A percentile compares a stretch with the other conserved stretches of the same genome.
Evolutionary conservation across 1,284 basidiomycete genomes (phyloP).

Genomic region (Violaceomyces palustris): DNA sequence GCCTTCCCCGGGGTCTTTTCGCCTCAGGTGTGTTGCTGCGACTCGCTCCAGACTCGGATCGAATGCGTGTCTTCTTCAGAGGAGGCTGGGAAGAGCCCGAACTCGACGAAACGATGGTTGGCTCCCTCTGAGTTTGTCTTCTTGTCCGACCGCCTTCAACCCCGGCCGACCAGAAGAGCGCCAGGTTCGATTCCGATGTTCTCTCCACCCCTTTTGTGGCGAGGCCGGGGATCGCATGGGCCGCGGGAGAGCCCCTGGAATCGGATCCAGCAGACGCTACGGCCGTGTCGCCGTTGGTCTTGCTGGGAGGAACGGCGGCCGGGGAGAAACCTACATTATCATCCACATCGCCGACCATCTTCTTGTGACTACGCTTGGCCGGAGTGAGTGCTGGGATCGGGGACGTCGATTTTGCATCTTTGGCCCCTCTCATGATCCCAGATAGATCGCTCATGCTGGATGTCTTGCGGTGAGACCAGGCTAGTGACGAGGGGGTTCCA

Average conservation of each 20-base stretch:
- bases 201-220: constrained; percentile 48
- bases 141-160: constrained; percentile 41
- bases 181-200: constrained; percentile 50
- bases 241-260: too few species aligned
- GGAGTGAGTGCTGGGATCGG: too few species aligned
- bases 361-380: constrained; percentile 5
- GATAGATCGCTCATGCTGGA: constrained; percentile 23
- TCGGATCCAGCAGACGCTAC: too few species aligned
- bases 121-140: constrained; percentile 35
- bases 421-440: too few species aligned
- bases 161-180: constrained; percentile 50
- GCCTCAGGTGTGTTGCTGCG: constrained; percentile 25
- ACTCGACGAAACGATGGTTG: too few species aligned
- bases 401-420: too few species aligned
- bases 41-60: constrained; percentile 8
- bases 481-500: constrained; percentile 1
- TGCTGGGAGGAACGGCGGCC: too few species aligned
- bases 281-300: too few species aligned
- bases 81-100: too few species aligned
- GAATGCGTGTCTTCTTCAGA: constrained; percentile 8
- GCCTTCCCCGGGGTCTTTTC: constrained; percentile 12
- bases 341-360: too few species aligned
- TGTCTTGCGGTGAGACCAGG: constrained; percentile 17
- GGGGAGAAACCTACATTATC: too few species aligned
- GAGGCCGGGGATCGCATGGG: constrained; percentile 21